Base-by-base conservation (phyloP, 2,329 filamentous ascomycete species). In the Colletotrichum neosansevieriae region DNA sequence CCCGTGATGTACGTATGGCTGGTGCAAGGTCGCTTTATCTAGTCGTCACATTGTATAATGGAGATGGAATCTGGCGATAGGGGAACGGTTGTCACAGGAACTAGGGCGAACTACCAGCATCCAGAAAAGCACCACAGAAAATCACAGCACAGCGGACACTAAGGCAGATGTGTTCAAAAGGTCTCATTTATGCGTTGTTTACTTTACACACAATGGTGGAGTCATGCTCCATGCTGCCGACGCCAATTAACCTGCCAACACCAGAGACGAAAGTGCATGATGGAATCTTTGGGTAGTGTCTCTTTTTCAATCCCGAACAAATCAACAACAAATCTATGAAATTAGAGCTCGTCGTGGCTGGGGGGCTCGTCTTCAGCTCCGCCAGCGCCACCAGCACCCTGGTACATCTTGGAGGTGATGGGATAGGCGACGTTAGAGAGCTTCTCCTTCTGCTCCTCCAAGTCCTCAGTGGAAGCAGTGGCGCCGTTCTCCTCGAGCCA, bases 391-490 rank as follows among this genome's bases (percentile, higher is more conserved):
- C 79, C 81, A 75, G 88, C 89, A 76, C 87, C 85, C 75, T 86
- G 81, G 87, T 98, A 98, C 77, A 98, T 88, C 90, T 99, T 99
- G 86, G 93, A 97, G 76, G 96, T 99, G 85, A 99, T 99, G 74
- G 96, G 96, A 86, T 98, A 98, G 62, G 96, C 96, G 73, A 98
- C 93, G 81, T 92, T 92, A 76, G 93, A 97, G 74, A 99, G 89
- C 89, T 98, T 98, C 92, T 99, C 95, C 88, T 97, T 97, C 88
- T 98, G 95, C 89, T 99, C 96, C 83, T 98, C 94, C 76, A 98
- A 98, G 86, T 98, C 96, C 86, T 98, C 95, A 69, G 94, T 87
- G 74, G 86, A 89, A 72, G 96, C 96, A 59, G 92, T 91, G 73
- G 91, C 89, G 73, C 89, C 93, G 84, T 98, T 97, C 89, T 97